These are phyloP conservation scores for Stagonosporopsis cucurbitacearum DNA, from an alignment of 2,329 filamentous ascomycete genomes.

Conservation along the genomic window DNA sequence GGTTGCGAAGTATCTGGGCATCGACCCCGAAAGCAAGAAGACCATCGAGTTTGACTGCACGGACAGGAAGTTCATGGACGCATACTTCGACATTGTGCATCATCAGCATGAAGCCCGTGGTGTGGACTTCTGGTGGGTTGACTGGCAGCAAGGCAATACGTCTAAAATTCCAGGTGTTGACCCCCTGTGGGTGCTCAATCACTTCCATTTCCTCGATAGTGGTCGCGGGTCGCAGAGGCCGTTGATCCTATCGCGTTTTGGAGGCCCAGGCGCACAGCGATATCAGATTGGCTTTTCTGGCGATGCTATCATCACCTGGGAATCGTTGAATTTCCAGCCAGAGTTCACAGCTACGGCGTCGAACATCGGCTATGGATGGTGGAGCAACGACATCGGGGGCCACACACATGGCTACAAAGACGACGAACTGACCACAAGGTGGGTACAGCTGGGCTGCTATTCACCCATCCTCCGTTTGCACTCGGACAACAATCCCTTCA, in stretches of 20 bases:
- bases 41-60: constrained; percentile 65
- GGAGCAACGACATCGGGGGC: constrained; percentile 72
- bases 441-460: constrained; percentile 68
- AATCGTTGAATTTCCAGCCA: constrained; percentile 67
- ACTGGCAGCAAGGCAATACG: constrained; percentile 69
- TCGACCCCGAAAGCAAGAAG: constrained; percentile 58
- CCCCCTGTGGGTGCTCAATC: constrained; percentile 70
- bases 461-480: constrained; percentile 68
- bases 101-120: constrained; percentile 62
- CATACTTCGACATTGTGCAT: constrained; percentile 65
- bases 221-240: constrained; percentile 52
- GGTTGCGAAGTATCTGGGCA: constrained; percentile 60
- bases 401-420: constrained; percentile 64
- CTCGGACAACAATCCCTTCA: constrained; percentile 64
- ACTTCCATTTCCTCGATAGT: constrained; percentile 67
- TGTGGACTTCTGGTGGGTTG: constrained; percentile 71
- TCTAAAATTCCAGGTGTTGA: constrained; percentile 65
- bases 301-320: constrained; percentile 66
- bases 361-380: constrained; percentile 73
- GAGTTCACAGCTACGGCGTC: constrained; percentile 71
- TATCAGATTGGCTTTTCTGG: constrained; percentile 72
- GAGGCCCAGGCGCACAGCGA: constrained; percentile 67
- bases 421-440: constrained; percentile 65
- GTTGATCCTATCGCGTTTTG: constrained; percentile 67
- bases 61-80: constrained; percentile 61